Evolutionary conservation across 73 alveolate species (phyloP), one percentile per base, ranked within the genome.

Genomic region (Effrenium voratum): DNA sequence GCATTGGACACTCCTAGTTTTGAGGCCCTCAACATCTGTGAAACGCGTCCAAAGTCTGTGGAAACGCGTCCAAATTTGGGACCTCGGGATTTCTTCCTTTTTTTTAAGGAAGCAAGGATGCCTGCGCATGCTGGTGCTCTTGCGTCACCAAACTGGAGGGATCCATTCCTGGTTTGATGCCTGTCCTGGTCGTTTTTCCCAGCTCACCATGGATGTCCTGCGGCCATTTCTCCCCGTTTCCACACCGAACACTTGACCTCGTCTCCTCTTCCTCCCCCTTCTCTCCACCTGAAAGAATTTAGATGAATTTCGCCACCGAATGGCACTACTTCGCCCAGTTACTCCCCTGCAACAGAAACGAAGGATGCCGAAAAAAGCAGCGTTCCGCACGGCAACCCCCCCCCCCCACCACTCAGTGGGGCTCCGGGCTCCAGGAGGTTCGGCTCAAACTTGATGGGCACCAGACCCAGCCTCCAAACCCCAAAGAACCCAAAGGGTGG

Each of bases 401-500:
- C 36, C 36, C 41, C 80, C 13, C 19, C 80, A 13, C 2, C 28
- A 72, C 44, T 19, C 2, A 97, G 99, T 43, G 45, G 70, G 5
- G 59, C 60, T 41, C 72, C 96, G n/a, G 13, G 79, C 93, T 99
- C 99, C 93, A 99, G 99, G 30, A 93, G 98, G 83, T 99, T 98
- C 2, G 99, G 99, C 92, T 99, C 99, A 8, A 99, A 99, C 88
- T 98, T 98, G 98, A 99, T 99, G 60, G 99, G 99, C 3, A 99
- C 99, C 57, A 99, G 99, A 30, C 99, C 99, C 98, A 99, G 93
- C 99, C 95, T 87, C 32, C 22, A 28, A 10, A 79, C 28, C 75
- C 28, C 28, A 60, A 16, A 10, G 75, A 60, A 22, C 28, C 28
- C 68, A 36, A 36, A 36, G 75, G 5, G 15, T 60, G 28, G 75